Evolutionary conservation across 2,329 filamentous ascomycete species (phyloP).

Genomic region (Penicillium italicum): DNA sequence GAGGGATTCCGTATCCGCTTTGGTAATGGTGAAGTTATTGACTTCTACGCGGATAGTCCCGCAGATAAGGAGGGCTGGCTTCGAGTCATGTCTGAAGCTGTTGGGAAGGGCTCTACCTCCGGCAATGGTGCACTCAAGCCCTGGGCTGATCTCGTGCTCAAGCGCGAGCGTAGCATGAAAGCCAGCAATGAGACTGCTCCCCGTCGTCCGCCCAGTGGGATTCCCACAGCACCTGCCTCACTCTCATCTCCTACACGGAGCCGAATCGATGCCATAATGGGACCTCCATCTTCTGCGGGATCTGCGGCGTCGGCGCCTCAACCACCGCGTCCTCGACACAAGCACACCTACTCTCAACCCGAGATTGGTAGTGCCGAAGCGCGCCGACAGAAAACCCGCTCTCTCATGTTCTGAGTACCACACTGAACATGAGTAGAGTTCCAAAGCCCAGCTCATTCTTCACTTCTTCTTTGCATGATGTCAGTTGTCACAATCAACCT

Average conservation of each 20-base stretch:
- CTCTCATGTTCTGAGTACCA: conserved; percentile 38
- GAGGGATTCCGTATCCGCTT: conserved; percentile 98
- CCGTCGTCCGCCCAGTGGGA: conserved; percentile 21
- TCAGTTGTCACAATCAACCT: conserved; percentile 24
- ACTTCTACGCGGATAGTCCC: conserved; percentile 91
- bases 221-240: conserved; percentile 15
- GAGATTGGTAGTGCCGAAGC: conserved; percentile 35
- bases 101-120: conserved; percentile 53
- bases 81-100: conserved; percentile 71
- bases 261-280: conserved; percentile 21
- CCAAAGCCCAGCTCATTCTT: conserved; percentile 14
- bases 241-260: conserved; percentile 24
- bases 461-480: conserved; percentile 26
- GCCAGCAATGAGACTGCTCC: conserved; percentile 30
- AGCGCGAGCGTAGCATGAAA: conserved; percentile 42
- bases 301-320: conserved; percentile 30
- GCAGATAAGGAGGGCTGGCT: conserved; percentile 94
- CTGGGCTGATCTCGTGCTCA: conserved; percentile 62
- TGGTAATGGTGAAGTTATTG: conserved; percentile 95
- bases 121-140: conserved; percentile 48
- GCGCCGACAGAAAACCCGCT: conserved; percentile 42
- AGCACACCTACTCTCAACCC: conserved; percentile 41
- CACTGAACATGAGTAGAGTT: conserved; percentile 2
- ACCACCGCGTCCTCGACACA: conserved; percentile 35
- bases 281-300: conserved; percentile 23